Evolutionary conservation across 257 asterid genomes (phyloP), one percentile per base, ranked within the genome.

Genomic region (Jacaranda mimosifolia): DNA sequence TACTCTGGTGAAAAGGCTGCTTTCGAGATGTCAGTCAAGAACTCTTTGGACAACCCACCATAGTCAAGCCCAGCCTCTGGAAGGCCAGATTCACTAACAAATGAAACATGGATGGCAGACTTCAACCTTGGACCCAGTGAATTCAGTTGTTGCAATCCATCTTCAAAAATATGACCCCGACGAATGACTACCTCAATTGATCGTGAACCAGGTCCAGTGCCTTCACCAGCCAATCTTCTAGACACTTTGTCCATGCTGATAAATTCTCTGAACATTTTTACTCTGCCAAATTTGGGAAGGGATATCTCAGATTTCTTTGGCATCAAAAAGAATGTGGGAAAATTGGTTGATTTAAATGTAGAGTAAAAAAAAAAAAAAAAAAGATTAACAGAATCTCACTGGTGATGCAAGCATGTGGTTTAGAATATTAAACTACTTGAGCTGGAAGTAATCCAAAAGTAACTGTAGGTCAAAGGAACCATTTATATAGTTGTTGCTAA

Each of bases 1-100:
- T 85, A 95, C 98, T 87, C 96, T 56, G 97, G 94, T 62, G 98
- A 93, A 86, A 95, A 91, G 64, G 94, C 98, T 60, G 85, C 84
- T 85, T 95, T 95, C 9, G 97, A 87, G 19, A 95, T 80, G 81
- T 95, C 98, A 57, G 96, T 95, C 85, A 93, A 86, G 86, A 95
- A 93, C 84, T 95, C 98, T 88, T 93, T 95, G 78, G 99, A 93
- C 83, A 95, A 83, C 39, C 99, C 98, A 82, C 99, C 99, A 82
- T 91, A 95, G 87, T 95, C 99, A 67, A 95, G 93, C 76, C 99
- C 99, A 77, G 97, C 97, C 85, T 95, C 99, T 52, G 96, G 94
- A 79, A 95, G 97, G 63, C 97, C 99, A 77, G 99, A 93, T 80
- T 92, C 98, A 81, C 97, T 89, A 77, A 93, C 92, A 77, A 95